Conservation (phyloP, 1,139 yeast species). For the Suhomyces ambrosiae region DNA sequence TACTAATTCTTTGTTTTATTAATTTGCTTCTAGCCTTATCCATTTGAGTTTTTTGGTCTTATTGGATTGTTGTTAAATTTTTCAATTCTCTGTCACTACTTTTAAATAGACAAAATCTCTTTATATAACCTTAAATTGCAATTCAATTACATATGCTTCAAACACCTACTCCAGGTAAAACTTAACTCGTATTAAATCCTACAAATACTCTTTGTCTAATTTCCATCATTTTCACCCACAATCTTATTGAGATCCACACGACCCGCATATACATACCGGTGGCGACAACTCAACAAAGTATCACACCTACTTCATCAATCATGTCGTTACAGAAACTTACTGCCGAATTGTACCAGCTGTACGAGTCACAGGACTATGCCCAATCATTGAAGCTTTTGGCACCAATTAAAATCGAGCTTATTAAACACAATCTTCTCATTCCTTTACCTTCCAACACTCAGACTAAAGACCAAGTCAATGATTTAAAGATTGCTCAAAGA, state of each 20-base stretch:
- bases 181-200: no score
- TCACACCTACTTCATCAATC: constrained; percentile 5
- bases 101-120: no score
- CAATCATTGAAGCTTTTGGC: constrained; percentile 65
- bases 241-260: constrained; percentile 3
- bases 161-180: no score
- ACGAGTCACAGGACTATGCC: constrained; percentile 60
- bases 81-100: no score
- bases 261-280: constrained; percentile 3
- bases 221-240: background rate
- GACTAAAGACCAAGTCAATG: constrained; percentile 54
- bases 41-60: no score
- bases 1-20: no score
- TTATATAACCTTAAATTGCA: background rate
- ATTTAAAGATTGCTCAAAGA: constrained; percentile 75
- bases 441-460: constrained; percentile 53
- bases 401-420: constrained; percentile 74
- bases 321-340: constrained; percentile 59
- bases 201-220: background rate
- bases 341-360: constrained; percentile 64
- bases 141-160: background rate
- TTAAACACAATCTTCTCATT: constrained; percentile 74
- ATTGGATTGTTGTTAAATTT: no score
- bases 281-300: constrained; percentile 8
- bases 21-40: no score